A percentile compares a stretch with the other conserved stretches of the same genome.
phyloP scores from a whole-genome alignment of 192 early-diverging fungal genomes.

The Entomortierella lignicola region DNA sequence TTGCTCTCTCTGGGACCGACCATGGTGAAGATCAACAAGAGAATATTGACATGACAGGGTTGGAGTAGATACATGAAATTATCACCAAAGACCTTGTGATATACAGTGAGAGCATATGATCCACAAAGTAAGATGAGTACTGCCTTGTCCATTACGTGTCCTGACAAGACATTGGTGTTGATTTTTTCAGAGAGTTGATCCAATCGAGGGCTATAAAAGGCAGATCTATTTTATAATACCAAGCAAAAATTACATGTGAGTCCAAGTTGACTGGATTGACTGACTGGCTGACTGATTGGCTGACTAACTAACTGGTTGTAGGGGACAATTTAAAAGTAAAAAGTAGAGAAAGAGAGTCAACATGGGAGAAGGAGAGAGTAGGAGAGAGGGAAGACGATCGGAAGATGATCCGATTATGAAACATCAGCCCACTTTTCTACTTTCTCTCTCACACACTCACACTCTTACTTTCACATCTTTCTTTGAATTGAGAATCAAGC shows the following conservation, averaged over 20 bases:
- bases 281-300: no score
- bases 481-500: background rate
- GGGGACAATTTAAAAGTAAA: no score
- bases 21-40: constrained; percentile 59
- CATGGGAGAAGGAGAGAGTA: no score
- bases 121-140: constrained; percentile 52
- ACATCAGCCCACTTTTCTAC: no score
- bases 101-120: constrained; percentile 59
- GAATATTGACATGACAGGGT: constrained; percentile 66
- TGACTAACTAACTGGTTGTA: no score
- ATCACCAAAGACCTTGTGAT: constrained; percentile 60
- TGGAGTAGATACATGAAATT: constrained; percentile 64
- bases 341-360: no score
- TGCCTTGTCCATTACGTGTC: constrained; percentile 49
- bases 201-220: constrained; percentile 48
- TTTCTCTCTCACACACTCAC: no score
- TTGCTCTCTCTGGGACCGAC: constrained; percentile 52
- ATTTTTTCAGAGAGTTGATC: constrained; percentile 46
- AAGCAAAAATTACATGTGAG: no score
- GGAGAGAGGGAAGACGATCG: no score
- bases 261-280: no score
- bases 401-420: no score
- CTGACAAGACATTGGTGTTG: constrained; percentile 32
- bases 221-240: constrained; percentile 21
- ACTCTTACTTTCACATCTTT: no score